Evolutionary conservation across 345 rosid species (phyloP), one percentile per base, ranked within the genome.

Genomic region (Boechera retrofracta): DNA sequence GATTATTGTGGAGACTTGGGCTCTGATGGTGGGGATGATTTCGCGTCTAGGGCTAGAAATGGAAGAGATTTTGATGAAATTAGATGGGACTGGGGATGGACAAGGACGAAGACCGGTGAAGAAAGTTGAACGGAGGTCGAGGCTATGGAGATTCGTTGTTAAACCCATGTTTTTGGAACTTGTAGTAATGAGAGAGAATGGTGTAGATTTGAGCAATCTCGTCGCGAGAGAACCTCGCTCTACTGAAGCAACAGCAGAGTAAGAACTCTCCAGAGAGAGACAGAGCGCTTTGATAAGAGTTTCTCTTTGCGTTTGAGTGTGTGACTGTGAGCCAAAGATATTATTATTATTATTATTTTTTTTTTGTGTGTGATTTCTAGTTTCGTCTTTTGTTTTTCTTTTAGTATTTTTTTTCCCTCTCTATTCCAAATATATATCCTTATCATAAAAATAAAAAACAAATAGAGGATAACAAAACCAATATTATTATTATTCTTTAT

Each of bases 121-220:
- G 82, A 86, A 83, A 63, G 89, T 47, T 11, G 94, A 87, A 70
- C 78, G 92, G 79, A 89, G 88, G 84, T 75, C 59, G 67, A 85
- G 82, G 69, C 79, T 80, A 81, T 82, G 91, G 82, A 93, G 84
- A 36, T 85, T 85, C 16, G 86, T 75, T 68, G 95, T 69, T 13
- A 89, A 71, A 45, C 80, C 92, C 97, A 93, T 91, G 80, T 48
- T 76, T 64, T 77, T 48, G 5, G 7, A 28, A 49, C 53, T 16
- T 7, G 21, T 33, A 15, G 5, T 4, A 38, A 53, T 5, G 1
- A n/a, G 1, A 1, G 0, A 58, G 49, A 58, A 60, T 52, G 13
- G 33, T 54, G 59, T 2, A 47, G 45, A 64, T 28, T 6, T 49
- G 0, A 52, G 11, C 6, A 64, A 77, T 72, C 31, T 75, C 42